phyloP scores from a whole-genome alignment of 805 yeast species.

The Spathaspora passalidarum region DNA sequence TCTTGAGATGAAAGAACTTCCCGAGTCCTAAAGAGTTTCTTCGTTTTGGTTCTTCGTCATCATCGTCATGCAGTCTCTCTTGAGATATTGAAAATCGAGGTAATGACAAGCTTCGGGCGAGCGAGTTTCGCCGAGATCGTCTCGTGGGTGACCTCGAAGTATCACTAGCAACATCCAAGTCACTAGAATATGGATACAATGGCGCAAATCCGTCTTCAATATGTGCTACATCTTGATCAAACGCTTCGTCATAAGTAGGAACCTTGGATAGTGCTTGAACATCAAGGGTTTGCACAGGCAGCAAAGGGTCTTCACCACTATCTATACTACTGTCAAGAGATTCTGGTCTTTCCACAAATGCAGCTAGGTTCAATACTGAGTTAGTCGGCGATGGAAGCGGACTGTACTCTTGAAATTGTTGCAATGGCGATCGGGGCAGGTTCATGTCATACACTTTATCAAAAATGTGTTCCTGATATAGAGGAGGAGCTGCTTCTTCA shows the following conservation, averaged over 20 bases:
- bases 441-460: conserved; percentile 38
- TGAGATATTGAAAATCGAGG: conserved; percentile 4
- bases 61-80: not conserved
- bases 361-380: conserved; percentile 6
- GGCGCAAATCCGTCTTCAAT: conserved; percentile 10
- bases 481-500: conserved; percentile 40
- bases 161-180: conserved; percentile 2
- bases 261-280: conserved; percentile 24
- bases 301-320: not conserved
- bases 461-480: conserved; percentile 36
- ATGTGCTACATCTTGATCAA: conserved; percentile 27
- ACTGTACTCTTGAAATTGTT: conserved; percentile 23
- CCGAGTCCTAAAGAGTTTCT: not conserved
- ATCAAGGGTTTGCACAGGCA: conserved; percentile 15
- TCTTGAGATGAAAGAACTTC: not conserved
- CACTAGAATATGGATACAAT: conserved; percentile 1
- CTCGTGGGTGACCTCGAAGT: conserved; percentile 2
- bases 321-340: conserved; percentile 1
- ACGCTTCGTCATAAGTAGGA: conserved; percentile 40
- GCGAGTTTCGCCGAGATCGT: conserved; percentile 1
- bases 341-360: conserved; percentile 7
- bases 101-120: conserved; percentile 6
- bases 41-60: not conserved
- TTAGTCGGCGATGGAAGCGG: conserved; percentile 9
- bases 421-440: conserved; percentile 33